These are phyloP conservation scores for Zarea fungicola DNA, from an alignment of 2,329 filamentous ascomycete species.

Conservation along the genomic window DNA sequence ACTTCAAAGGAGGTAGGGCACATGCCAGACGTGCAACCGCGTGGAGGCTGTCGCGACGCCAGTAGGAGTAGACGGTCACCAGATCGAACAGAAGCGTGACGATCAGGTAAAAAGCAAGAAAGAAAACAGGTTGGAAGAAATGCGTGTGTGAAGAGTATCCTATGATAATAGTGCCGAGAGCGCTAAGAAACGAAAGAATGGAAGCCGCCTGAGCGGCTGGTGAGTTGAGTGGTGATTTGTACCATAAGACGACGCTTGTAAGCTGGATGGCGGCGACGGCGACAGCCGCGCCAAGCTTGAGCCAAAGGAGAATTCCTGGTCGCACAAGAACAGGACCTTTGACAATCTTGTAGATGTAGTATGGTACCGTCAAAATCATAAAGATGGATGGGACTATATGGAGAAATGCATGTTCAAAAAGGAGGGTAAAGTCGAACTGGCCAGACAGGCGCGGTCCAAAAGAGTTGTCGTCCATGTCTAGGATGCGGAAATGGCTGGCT, in stretches of 20 bases:
- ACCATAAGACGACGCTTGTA: constrained; percentile 24
- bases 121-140: constrained; percentile 25
- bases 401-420: background rate
- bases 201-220: constrained; percentile 25
- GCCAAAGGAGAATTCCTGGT: constrained; percentile 5
- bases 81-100: constrained; percentile 28
- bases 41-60: constrained; percentile 22
- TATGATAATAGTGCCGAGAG: constrained; percentile 21
- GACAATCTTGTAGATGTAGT: background rate
- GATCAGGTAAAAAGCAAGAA: constrained; percentile 28
- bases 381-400: background rate
- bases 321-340: background rate
- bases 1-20: constrained; percentile 22
- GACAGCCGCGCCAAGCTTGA: constrained; percentile 16
- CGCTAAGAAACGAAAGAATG: constrained; percentile 22
- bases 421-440: constrained; percentile 2
- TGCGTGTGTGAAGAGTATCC: constrained; percentile 30
- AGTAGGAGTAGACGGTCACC: constrained; percentile 27
- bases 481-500: no score
- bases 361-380: background rate
- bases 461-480: background rate
- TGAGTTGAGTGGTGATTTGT: constrained; percentile 14
- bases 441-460: background rate
- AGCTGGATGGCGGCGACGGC: constrained; percentile 15
- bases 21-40: constrained; percentile 24